Evolutionary conservation across 306 rosid genomes (phyloP).

Genomic region (Castanea mollissima): DNA sequence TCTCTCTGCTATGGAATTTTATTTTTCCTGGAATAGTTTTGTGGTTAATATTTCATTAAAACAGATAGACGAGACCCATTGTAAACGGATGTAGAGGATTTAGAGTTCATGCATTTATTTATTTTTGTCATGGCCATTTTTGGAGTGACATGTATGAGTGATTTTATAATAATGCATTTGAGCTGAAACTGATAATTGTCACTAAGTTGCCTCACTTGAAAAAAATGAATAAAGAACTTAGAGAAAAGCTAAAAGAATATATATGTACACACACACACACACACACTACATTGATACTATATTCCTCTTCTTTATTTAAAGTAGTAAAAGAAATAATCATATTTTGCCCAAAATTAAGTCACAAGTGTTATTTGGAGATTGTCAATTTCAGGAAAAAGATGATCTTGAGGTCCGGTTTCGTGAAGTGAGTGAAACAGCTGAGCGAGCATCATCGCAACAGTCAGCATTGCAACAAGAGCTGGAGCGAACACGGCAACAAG

Average conservation of each 20-base stretch:
- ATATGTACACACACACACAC: neutral
- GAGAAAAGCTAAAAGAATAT: neutral
- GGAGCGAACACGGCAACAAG: slow-evolving; percentile 96
- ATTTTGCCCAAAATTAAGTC: slow-evolving; percentile 29
- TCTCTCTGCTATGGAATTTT: neutral
- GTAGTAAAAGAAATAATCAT: neutral
- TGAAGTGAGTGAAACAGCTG: slow-evolving; percentile 73
- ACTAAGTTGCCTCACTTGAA: neutral
- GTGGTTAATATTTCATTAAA: neutral
- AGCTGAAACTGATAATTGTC: neutral
- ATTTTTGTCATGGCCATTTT: neutral
- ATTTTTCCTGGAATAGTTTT: neutral
- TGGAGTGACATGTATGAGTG: neutral
- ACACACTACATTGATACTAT: neutral
- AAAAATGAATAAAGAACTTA: neutral
- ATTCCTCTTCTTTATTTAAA: neutral
- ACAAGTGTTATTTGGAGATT: slow-evolving; percentile 25
- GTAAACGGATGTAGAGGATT: neutral
- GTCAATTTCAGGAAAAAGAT: slow-evolving; percentile 81
- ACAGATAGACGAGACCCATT: neutral
- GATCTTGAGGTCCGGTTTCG: slow-evolving; percentile 72
- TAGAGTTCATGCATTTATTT: neutral
- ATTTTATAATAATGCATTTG: neutral
- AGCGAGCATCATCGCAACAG: slow-evolving; percentile 77
- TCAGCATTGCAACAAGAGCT: slow-evolving; percentile 81